Evolutionary conservation across 352 stramenopile species (phyloP).

Genomic region (Phytopythium ostracodes): DNA sequence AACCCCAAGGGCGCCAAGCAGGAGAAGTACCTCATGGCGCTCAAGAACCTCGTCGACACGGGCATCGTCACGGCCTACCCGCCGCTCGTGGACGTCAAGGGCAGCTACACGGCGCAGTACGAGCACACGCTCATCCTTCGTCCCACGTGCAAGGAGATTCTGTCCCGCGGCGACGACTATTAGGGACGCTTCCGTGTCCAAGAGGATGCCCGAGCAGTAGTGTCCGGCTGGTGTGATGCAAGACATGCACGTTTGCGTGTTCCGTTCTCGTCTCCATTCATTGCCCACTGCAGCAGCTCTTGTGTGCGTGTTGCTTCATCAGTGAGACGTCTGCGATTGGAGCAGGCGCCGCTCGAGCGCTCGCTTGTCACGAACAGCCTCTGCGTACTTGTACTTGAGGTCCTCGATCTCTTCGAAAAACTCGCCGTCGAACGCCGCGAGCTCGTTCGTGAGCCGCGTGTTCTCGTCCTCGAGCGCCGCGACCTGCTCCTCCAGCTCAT

Average conservation of each 20-base stretch:
- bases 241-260: neutral
- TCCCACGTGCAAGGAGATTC: constrained; percentile 97
- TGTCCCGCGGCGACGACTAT: constrained; percentile 98
- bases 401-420: constrained; percentile 97
- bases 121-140: constrained; percentile 98
- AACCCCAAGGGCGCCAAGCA: constrained; percentile 95
- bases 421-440: constrained; percentile 91
- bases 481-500: constrained; percentile 38
- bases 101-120: constrained; percentile 98
- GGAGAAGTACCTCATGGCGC: constrained; percentile 96
- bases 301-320: neutral
- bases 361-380: constrained; percentile 80
- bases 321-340: neutral
- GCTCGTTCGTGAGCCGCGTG: constrained; percentile 61
- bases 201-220: neutral
- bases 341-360: constrained; percentile 39
- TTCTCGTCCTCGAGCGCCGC: constrained; percentile 68
- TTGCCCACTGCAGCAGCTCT: too few relatives aligned
- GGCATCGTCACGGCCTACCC: constrained; percentile 95
- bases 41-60: constrained; percentile 98
- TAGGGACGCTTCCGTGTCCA: constrained; percentile 29
- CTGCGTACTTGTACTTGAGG: constrained; percentile 93
- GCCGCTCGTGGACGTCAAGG: constrained; percentile 95
- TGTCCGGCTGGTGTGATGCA: neutral
- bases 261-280: neutral